A percentile compares a stretch with the other conserved stretches of the same genome.
Evolutionary conservation across 2,329 filamentous ascomycete species (phyloP).

Genomic region (Claviceps fusiformis): DNA sequence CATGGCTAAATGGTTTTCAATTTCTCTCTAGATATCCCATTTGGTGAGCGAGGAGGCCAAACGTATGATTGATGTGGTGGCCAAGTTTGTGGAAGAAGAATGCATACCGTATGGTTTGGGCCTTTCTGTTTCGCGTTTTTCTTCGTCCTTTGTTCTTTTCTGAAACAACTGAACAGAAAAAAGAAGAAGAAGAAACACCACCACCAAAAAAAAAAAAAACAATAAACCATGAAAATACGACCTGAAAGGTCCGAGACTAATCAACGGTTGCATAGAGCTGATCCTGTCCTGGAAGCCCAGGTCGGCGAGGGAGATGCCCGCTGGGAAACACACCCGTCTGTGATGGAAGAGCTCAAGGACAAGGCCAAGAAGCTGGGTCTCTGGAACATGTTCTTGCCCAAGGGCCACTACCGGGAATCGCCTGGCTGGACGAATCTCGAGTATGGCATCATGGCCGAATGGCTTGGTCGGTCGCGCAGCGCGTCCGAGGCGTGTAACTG

Average conservation of each 20-base stretch:
- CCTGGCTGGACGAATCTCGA: slow-evolving; percentile 92
- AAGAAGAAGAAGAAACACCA: too few species aligned
- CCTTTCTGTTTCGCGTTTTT: not conserved
- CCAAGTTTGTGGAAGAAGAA: slow-evolving; percentile 95
- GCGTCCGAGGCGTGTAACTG: slow-evolving; percentile 86
- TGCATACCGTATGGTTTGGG: slow-evolving; percentile 52
- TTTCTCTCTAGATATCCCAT: slow-evolving; percentile 26
- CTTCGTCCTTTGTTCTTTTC: not conserved
- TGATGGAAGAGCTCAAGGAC: slow-evolving; percentile 81
- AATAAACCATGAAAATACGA: too few species aligned
- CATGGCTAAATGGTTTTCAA: not conserved
- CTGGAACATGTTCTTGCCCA: slow-evolving; percentile 98
- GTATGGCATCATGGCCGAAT: slow-evolving; percentile 96
- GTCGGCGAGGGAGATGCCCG: slow-evolving; percentile 61
- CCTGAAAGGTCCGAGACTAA: too few species aligned
- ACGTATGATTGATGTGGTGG: slow-evolving; percentile 73
- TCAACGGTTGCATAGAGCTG: slow-evolving; percentile 38
- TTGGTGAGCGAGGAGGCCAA: slow-evolving; percentile 73
- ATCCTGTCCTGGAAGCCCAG: slow-evolving; percentile 67
- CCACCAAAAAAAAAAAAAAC: too few species aligned
- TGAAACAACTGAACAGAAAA: too few species aligned
- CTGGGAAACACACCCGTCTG: slow-evolving; percentile 65
- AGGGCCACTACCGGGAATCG: slow-evolving; percentile 88
- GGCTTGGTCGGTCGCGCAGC: slow-evolving; percentile 70
- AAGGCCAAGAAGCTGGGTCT: slow-evolving; percentile 73